Conservation (phyloP, 148 eudicot species). For the Chenopodium berlandieri region DNA sequence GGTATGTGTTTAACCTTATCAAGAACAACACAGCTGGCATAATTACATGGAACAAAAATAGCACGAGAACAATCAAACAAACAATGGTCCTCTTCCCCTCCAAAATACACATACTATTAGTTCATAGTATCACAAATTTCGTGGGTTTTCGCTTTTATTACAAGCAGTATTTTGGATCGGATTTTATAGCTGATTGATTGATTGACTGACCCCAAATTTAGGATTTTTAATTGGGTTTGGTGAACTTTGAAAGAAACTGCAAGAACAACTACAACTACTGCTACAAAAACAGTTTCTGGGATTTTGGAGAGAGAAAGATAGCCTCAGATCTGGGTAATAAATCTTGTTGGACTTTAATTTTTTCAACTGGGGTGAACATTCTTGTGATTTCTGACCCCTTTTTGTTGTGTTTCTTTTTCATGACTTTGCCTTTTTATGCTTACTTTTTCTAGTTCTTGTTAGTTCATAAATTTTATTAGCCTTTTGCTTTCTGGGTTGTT, state of each 20-base stretch:
- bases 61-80: constrained; percentile 12
- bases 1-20: constrained; percentile 13
- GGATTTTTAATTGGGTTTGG: constrained; percentile 16
- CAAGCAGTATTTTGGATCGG: constrained; percentile 20
- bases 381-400: constrained; percentile 32
- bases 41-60: constrained; percentile 4
- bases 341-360: constrained; percentile 17
- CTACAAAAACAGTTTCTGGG: not conserved
- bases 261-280: not conserved
- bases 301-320: constrained; percentile 17
- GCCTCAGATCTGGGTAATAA: constrained; percentile 43
- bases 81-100: constrained; percentile 10
- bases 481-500: constrained; percentile 19
- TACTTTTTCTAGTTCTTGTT: constrained; percentile 8
- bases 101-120: not conserved
- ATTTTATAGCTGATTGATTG: constrained; percentile 15
- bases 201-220: not conserved
- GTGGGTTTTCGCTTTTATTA: constrained; percentile 24
- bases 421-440: constrained; percentile 13
- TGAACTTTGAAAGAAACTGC: constrained; percentile 20
- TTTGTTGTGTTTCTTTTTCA: constrained; percentile 27
- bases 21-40: not conserved
- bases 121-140: constrained; percentile 1
- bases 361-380: constrained; percentile 14
- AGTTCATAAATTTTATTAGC: not conserved